Conservation (phyloP, 2,329 filamentous ascomycete genomes). For the Orbilia oligospora region DNA sequence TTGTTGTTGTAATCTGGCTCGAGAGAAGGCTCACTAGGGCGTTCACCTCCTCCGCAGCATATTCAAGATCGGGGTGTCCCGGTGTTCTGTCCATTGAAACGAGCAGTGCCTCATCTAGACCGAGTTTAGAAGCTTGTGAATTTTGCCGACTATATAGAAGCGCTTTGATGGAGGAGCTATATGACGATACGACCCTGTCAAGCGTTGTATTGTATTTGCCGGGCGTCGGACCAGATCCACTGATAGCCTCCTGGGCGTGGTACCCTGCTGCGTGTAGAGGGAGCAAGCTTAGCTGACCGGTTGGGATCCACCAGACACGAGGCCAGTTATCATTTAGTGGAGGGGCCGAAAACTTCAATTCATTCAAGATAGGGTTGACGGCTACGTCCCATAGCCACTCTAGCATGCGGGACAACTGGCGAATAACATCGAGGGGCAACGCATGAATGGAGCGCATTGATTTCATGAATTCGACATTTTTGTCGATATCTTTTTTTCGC, state of each 20-base stretch:
- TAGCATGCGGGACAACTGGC: constrained; percentile 45
- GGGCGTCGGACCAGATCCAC: too few species aligned
- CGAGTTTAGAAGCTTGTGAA: too few species aligned
- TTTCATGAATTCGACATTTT: too few species aligned
- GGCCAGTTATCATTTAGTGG: constrained; percentile 46
- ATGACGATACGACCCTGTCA: constrained; percentile 67
- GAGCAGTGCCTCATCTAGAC: constrained; percentile 65
- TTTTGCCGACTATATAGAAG: constrained; percentile 64
- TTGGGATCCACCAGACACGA: constrained; percentile 58
- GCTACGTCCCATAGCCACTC: constrained; percentile 66
- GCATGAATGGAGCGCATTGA: too few species aligned
- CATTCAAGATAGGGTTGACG: constrained; percentile 63
- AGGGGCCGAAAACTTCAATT: constrained; percentile 63
- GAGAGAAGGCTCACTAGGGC: too few species aligned
- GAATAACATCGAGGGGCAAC: too few species aligned
- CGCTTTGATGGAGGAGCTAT: constrained; percentile 66
- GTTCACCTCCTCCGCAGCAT: constrained; percentile 9
- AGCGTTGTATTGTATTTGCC: too few species aligned
- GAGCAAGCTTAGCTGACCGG: constrained; percentile 33
- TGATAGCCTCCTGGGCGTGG: too few species aligned
- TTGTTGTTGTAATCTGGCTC: too few species aligned
- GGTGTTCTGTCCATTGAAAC: constrained; percentile 65
- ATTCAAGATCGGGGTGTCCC: constrained; percentile 25
- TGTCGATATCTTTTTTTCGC: too few species aligned
- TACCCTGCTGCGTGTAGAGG: constrained; percentile 56